Evolutionary conservation across 1,284 basidiomycete species (phyloP).

Genomic region (Tetrapyrgos nigripes): DNA sequence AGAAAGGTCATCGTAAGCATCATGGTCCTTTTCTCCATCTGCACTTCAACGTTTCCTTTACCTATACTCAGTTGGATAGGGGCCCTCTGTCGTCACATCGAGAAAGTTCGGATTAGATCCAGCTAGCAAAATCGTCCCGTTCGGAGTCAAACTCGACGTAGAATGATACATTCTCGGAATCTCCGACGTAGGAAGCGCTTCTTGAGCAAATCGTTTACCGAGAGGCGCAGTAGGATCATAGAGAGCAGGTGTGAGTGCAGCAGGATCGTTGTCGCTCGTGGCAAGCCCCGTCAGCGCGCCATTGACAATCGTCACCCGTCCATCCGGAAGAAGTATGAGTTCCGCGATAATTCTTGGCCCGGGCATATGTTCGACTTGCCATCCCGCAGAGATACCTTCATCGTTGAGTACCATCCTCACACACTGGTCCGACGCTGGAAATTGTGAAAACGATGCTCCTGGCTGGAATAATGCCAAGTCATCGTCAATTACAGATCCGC

Average conservation of each 20-base stretch:
- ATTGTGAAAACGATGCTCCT: constrained; percentile 29
- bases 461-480: constrained; percentile 20
- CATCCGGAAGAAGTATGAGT: constrained; percentile 57
- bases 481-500: constrained; percentile 37
- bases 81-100: constrained; percentile 33
- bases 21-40: no score
- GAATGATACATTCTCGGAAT: constrained; percentile 45
- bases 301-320: constrained; percentile 54
- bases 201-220: constrained; percentile 46
- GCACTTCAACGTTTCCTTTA: no score
- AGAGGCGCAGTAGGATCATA: constrained; percentile 50
- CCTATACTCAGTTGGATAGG: background rate
- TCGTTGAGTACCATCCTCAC: constrained; percentile 43
- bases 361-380: constrained; percentile 44
- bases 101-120: constrained; percentile 60
- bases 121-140: constrained; percentile 35
- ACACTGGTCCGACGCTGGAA: constrained; percentile 51
- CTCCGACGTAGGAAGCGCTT: constrained; percentile 44
- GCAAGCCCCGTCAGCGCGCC: constrained; percentile 50
- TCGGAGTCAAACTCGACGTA: constrained; percentile 36
- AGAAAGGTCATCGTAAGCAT: no score
- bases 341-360: constrained; percentile 51
- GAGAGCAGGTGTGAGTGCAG: constrained; percentile 45
- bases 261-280: constrained; percentile 56
- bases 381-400: constrained; percentile 43